These are phyloP conservation scores for Exutisphaerella laricina DNA, from an alignment of 2,329 filamentous ascomycete species.

Conservation along the genomic window DNA sequence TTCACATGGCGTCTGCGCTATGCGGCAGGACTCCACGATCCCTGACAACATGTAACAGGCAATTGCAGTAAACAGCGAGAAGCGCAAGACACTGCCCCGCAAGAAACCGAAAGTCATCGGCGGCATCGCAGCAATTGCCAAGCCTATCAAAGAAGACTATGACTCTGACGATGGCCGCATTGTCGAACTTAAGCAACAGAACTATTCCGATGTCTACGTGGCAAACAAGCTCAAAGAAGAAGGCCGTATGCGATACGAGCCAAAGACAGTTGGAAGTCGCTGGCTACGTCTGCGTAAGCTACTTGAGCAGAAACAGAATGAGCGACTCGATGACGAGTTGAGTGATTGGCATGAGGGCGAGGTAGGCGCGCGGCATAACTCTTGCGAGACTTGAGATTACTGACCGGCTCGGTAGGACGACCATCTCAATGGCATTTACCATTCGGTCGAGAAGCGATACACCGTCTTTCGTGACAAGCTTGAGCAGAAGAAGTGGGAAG, in stretches of 20 bases:
- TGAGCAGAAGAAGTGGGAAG: constrained; percentile 40
- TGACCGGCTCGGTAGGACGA: constrained; percentile 37
- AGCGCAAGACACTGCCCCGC: constrained; percentile 3
- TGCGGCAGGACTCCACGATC: too few species aligned
- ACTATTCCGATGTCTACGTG: constrained; percentile 42
- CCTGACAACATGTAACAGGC: constrained; percentile 9
- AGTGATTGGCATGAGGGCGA: constrained; percentile 48
- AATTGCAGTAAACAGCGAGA: constrained; percentile 16
- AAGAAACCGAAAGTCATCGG: constrained; percentile 33
- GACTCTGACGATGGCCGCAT: constrained; percentile 47
- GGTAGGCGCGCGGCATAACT: constrained; percentile 30
- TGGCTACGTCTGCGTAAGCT: constrained; percentile 42
- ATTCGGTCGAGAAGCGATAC: constrained; percentile 41
- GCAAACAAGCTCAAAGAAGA: constrained; percentile 39
- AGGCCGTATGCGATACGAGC: constrained; percentile 40
- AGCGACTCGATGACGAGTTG: constrained; percentile 42
- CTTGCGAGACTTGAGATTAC: neutral
- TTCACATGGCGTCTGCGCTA: neutral
- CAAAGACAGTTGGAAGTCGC: constrained; percentile 46
- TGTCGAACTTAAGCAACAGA: constrained; percentile 39
- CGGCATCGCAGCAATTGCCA: constrained; percentile 38
- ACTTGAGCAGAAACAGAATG: constrained; percentile 41
- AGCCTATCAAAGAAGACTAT: constrained; percentile 40
- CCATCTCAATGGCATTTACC: constrained; percentile 38
- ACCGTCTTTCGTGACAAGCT: constrained; percentile 37